Evolutionary conservation across 2,329 filamentous ascomycete species (phyloP).

Genomic region (Bipolaris victoriae): DNA sequence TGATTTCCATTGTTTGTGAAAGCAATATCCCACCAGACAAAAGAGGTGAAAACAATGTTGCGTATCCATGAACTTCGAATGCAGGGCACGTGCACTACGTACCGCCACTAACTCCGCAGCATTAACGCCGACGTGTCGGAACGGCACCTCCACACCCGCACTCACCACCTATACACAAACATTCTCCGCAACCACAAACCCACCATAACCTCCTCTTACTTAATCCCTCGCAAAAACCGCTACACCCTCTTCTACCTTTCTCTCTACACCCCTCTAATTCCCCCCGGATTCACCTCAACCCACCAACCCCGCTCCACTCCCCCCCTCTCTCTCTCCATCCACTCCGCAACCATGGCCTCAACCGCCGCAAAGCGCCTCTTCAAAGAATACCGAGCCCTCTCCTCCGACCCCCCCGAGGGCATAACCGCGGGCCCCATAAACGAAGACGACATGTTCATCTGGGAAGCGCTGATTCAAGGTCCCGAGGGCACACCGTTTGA

Average conservation of each 20-base stretch:
- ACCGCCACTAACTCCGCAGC: conserved; percentile 10
- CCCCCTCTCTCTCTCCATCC: neutral
- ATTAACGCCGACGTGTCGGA: conserved; percentile 22
- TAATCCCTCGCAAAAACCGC: neutral
- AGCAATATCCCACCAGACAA: neutral
- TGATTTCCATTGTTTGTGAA: neutral
- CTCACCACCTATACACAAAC: neutral
- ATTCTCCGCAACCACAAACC: neutral
- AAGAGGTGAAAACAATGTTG: neutral
- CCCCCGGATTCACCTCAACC: neutral
- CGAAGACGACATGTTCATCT: conserved; percentile 94
- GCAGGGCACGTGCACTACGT: conserved; percentile 6
- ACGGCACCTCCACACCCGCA: neutral
- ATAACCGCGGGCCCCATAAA: conserved; percentile 92
- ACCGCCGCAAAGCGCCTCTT: conserved; percentile 79
- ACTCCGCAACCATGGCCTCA: conserved; percentile 51
- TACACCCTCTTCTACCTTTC: no score
- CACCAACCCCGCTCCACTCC: neutral
- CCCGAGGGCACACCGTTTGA: conserved; percentile 93
- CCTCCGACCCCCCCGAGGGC: conserved; percentile 94
- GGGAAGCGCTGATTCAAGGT: conserved; percentile 95
- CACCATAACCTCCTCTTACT: neutral
- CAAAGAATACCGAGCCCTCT: conserved; percentile 93
- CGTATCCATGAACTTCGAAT: neutral
- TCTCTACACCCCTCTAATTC: no score